Base-by-base conservation (phyloP, 495 filamentous ascomycete species). In the Saxophila tyrrhenica region DNA sequence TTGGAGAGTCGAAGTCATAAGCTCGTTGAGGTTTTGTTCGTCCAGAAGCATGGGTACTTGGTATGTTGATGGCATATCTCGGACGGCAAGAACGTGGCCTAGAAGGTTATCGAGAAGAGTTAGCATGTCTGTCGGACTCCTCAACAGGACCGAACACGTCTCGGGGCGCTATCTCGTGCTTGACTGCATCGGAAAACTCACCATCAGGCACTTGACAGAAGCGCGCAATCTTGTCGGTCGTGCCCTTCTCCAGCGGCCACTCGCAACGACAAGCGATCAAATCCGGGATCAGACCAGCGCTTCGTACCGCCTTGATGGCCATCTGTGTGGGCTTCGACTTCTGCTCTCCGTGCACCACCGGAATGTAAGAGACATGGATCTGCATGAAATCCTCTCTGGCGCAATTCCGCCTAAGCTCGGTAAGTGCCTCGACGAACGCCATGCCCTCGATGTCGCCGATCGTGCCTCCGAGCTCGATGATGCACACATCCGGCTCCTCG, bases 261-360 rank as follows among this genome's bases (percentile, higher is more conserved):
- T 86, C 81, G 65, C 91, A 96, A 54, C 92, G 87, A 66, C 94
- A 97, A 8, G 94, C 92, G 70, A 96, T 92, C 80, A 95, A 67
- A 67, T 98, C 92, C 11, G 92, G 92, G 53, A 80, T 81, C 52
- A 98, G 67, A 61, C 92, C 91, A 58, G 84, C 82, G 57, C 80
- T 86, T 45, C 90, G 78, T 39, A 85, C 83, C 57, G 86, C 79
- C 59, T 81, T 83, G 66, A 95, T 89, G 35, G 92, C 87, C 57
- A 84, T 77, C 67, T 97, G 92, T 0, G 92, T 97, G 0, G 92
- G 92, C 69, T 98, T 98, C 15, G 89, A 96, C 81, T 97, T 98
- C 70, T 92, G 80, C 72, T 97, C 92, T n/a, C 84, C 69, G 25
- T 69, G 64, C 25, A 79, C 72, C 2, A 90, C 70, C 0, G 89